These are phyloP conservation scores for Microbotryum violaceum DNA, from an alignment of 1,284 basidiomycete species.

Conservation along the genomic window DNA sequence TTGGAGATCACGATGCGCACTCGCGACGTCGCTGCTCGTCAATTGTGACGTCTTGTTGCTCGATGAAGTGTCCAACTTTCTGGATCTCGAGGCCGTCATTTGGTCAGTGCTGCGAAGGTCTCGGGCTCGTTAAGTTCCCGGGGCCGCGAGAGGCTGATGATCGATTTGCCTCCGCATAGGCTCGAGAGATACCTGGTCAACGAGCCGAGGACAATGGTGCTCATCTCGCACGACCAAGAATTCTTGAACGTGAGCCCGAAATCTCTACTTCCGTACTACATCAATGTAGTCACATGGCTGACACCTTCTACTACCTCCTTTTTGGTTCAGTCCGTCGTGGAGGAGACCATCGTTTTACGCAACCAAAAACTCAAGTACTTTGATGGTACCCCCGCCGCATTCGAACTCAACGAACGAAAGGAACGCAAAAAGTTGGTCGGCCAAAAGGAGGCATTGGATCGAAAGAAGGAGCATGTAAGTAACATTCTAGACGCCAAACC, in stretches of 20 bases:
- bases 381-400: slow-evolving; percentile 49
- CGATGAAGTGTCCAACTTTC: slow-evolving; percentile 47
- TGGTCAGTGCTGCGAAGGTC: neutral
- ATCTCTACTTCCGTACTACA: no score
- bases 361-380: slow-evolving; percentile 54
- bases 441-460: slow-evolving; percentile 52
- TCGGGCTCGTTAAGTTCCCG: slow-evolving; percentile 39
- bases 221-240: slow-evolving; percentile 61
- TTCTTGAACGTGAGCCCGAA: slow-evolving; percentile 50
- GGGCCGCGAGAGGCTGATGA: slow-evolving; percentile 26
- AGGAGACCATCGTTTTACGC: slow-evolving; percentile 61
- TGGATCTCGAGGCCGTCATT: slow-evolving; percentile 26
- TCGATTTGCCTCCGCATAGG: slow-evolving; percentile 19
- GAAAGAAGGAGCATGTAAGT: slow-evolving; percentile 49
- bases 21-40: slow-evolving; percentile 46
- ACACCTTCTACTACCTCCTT: no score
- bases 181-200: slow-evolving; percentile 51
- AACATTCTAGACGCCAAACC: no score
- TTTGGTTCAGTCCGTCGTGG: slow-evolving; percentile 44
- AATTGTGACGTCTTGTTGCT: slow-evolving; percentile 45
- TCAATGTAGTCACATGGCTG: no score
- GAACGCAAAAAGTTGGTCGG: slow-evolving; percentile 48
- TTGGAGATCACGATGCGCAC: slow-evolving; percentile 56
- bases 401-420: slow-evolving; percentile 51
- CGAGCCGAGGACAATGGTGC: slow-evolving; percentile 50